Percentiles rank a stretch among this genome's conserved stretches.
Conservation (phyloP, 2,329 filamentous ascomycete species). For the Talaromyces amestolkiae region DNA sequence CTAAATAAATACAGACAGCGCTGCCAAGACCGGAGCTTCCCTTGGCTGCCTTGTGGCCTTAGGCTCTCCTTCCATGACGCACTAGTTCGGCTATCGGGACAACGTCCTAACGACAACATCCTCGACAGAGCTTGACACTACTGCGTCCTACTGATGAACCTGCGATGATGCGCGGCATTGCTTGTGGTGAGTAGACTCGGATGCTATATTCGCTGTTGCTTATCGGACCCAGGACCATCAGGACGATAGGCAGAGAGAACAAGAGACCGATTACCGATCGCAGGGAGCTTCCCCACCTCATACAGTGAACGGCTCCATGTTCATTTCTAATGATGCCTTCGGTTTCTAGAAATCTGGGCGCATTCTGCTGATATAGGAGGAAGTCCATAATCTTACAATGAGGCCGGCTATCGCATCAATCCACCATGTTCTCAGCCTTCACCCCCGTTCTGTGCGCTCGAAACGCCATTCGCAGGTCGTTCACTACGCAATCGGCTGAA, state of each 20-base stretch:
- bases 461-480: constrained; percentile 11
- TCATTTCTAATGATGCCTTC: constrained; percentile 1
- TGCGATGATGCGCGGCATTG: background rate
- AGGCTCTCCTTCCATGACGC: background rate
- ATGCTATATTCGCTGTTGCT: background rate
- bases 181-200: background rate
- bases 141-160: background rate
- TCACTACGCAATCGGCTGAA: constrained; percentile 8
- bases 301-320: background rate
- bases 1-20: background rate
- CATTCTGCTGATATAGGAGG: background rate
- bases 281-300: background rate
- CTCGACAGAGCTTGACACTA: background rate
- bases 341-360: background rate
- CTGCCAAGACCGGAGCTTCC: background rate
- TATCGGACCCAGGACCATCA: too few relatives aligned
- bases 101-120: background rate
- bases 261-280: background rate
- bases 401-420: background rate
- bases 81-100: constrained; percentile 5
- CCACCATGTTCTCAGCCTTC: constrained; percentile 7
- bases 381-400: constrained; percentile 9
- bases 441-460: constrained; percentile 7
- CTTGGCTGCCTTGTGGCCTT: background rate
- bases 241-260: background rate